Base-by-base conservation (phyloP, 2,329 filamentous ascomycete species). In the Trichoderma gracile region DNA sequence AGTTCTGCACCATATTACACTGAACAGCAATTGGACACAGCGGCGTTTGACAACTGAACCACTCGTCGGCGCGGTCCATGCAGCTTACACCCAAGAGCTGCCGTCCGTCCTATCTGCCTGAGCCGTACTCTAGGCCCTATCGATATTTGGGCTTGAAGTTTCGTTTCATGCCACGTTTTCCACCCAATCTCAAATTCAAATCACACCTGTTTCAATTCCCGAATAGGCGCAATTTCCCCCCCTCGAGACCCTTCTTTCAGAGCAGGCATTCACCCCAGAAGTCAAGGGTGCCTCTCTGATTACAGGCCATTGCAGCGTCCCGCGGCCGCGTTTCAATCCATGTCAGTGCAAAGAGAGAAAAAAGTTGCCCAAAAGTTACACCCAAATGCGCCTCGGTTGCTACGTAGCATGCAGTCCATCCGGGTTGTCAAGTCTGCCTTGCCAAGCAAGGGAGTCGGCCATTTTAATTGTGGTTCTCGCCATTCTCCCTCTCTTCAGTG, bases 341-440 rank as follows among this genome's bases (percentile, higher is more conserved):
- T 14, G 12, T 38, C 12, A 9, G 4, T 46, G 38, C 19, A 17
- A 57, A n/a, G n/a, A n/a, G n/a, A n/a, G n/a, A n/a, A n/a, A n/a
- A 47, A 9, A 19, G 12, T 14, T 15, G 25, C 7, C 7, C 15
- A 19, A 46, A 53, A 38, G 2, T 14, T 1, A 14, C 30, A 38
- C 12, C 33, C 12, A 38, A 30, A 38, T 45, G 54, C 59, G 59
- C 59, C 59, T 62, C 49, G 59, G 47, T 50, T 54, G 43, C 43
- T 46, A 62, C 23, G 49, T 50, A 62, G 52, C 59, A n/a, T n/a
- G n/a, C n/a, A 45, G 59, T 17, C 58, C 59, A 62, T 62, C 59
- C 43, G 59, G 59, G 59, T 62, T 38, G 42, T 21, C n/a, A 46
- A 63, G 49, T 63, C 53, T 63, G 60, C 53, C 60, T 63, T 63